Base-by-base conservation (phyloP, 495 filamentous ascomycete genomes). In the Sphaerosporella brunnea region DNA sequence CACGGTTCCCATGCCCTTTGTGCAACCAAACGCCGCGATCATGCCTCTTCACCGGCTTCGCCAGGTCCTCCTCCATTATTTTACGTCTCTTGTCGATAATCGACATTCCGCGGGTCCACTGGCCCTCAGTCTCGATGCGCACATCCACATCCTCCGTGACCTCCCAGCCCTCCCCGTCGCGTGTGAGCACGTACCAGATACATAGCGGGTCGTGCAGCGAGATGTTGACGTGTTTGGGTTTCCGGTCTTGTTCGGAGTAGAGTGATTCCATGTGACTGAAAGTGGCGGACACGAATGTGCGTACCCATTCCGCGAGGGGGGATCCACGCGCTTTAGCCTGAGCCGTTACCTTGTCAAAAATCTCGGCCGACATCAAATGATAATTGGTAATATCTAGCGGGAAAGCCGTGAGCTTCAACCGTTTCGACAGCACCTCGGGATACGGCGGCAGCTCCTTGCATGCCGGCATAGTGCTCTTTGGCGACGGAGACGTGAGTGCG, bases 31-130 rank as follows among this genome's bases (percentile, higher is more conserved):
- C 63, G 1, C 74, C 78, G 43, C 69, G 66, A 58, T 84, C 79
- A 41, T 67, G 72, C 16, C 70, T 49, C 44, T 68, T 64, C 46
- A 82, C 70, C 30, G 59, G 63, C 40, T 57, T 63, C 19, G 51
- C 60, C 35, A 66, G 62, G 26, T 78, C 74, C 9, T 63, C 66
- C n/a, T 72, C 75, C 2, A 74, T 66, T 49, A 68, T 74, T 52
- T 75, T 76, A 37, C 72, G 62, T 11, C 90, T 69, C 8, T 75
- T 66, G 63, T 97, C 92, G 26, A 84, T 67, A 15, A 96, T 72
- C 60, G 84, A 86, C 78, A 85, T 83, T 1, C 90, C 90, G 36
- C 80, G 68, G 44, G 88, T 94, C 90, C 90, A 97, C 64, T 96
- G 88, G 3, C 90, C 90, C 24, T 70, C 60, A 0, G 82, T 83